Evolutionary conservation across 176 grass and related monocot species (phyloP), one percentile per base, ranked within the genome.

Genomic region (Echinochloa phyllopogon): DNA sequence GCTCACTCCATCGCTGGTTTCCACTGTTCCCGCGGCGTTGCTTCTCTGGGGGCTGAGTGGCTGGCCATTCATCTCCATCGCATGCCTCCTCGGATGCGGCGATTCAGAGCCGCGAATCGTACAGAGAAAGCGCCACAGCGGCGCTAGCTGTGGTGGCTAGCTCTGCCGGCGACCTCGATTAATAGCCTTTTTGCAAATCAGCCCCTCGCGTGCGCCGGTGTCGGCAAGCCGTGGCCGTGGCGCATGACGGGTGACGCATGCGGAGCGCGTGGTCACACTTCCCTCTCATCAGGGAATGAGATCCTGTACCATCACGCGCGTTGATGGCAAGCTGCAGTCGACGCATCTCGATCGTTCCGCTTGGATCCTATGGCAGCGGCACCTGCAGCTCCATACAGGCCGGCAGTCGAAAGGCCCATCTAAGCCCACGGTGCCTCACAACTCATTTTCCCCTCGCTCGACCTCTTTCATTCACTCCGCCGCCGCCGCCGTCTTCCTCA

Each of bases 171-270:
- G 56, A 47, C 8, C 8, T 63, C 3, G 3, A 18, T 10, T 50
- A 48, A 29, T 33, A 13, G 43, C 15, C 38, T 48, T n/a, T 52
- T 70, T 65, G 8, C 72, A 55, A 39, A 75, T 75, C 27, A 75
- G 72, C 55, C 72, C 49, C 72, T 21, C 49, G 5, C 9, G 13
- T 50, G 49, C 0, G 9, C 5, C 39, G 75, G 25, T 76, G 83
- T 55, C 63, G 47, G 69, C 52, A 51, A 78, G 37, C 69, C 63
- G 80, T 7, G 64, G 62, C 81, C 90, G 63, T 90, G 85, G 84
- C 80, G 83, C 62, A 90, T 58, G 87, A 2, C 29, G 29, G 29
- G 29, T 33, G 85, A 86, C 80, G 83, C 62, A 89, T 58, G 87
- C 75, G 85, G 59, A 89, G 82, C 64, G 79, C 69, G 11, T 64